A percentile compares a stretch with the other conserved stretches of the same genome.
These are phyloP conservation scores for Kondoa subrosea DNA, from an alignment of 768 basidiomycete species.

Conservation along the genomic window DNA sequence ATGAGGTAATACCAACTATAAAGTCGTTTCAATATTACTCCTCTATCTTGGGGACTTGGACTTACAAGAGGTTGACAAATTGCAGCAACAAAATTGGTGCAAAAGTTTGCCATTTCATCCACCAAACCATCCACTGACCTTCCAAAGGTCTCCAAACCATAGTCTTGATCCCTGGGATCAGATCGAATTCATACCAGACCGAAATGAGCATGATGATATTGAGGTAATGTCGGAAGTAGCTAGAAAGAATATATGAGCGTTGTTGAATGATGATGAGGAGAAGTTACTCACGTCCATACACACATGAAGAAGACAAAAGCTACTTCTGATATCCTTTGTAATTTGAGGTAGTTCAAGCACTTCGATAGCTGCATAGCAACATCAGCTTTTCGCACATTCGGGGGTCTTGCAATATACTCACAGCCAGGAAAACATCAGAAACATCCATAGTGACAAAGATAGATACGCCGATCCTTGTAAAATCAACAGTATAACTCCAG, in stretches of 20 bases:
- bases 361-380: slow-evolving; percentile 49
- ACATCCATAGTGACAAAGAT: slow-evolving; percentile 95
- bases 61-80: slow-evolving; percentile 83
- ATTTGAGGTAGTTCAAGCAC: slow-evolving; percentile 67
- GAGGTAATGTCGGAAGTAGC: slow-evolving; percentile 83
- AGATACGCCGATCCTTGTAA: slow-evolving; percentile 55
- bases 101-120: slow-evolving; percentile 56
- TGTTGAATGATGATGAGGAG: neutral
- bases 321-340: slow-evolving; percentile 46
- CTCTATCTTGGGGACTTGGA: slow-evolving; percentile 37
- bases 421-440: slow-evolving; percentile 72
- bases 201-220: slow-evolving; percentile 76
- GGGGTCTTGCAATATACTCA: slow-evolving; percentile 37
- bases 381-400: neutral
- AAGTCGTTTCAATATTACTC: too few relatives aligned
- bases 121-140: slow-evolving; percentile 54
- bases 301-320: slow-evolving; percentile 26
- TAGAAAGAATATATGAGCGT: slow-evolving; percentile 53
- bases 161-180: slow-evolving; percentile 45
- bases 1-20: slow-evolving; percentile 40
- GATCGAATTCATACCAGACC: slow-evolving; percentile 57
- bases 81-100: slow-evolving; percentile 57
- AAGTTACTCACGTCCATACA: slow-evolving; percentile 23
- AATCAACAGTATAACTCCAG: slow-evolving; percentile 38
- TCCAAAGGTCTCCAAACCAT: slow-evolving; percentile 45